A percentile compares a stretch with the other conserved stretches of the same genome.
Conservation (phyloP, 495 filamentous ascomycete genomes). For the Podospora anserina region DNA sequence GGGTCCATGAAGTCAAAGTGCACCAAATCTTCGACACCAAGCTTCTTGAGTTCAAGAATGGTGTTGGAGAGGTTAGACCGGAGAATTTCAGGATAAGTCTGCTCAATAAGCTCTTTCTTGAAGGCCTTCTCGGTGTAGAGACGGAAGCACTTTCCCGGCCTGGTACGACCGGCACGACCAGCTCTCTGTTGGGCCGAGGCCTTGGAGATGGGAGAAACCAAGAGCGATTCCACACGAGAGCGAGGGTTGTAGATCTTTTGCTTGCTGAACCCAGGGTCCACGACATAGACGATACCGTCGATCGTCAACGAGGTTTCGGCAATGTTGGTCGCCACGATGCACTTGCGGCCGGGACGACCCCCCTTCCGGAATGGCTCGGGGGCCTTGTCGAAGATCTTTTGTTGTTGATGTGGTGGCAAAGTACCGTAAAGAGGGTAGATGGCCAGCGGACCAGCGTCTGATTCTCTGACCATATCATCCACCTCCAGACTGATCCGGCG, state of each 20-base stretch:
- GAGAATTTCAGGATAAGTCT: constrained; percentile 93
- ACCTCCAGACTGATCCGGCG: constrained; percentile 86
- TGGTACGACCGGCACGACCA: constrained; percentile 97
- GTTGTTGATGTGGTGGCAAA: constrained; percentile 86
- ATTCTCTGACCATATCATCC: constrained; percentile 86
- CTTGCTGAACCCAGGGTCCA: constrained; percentile 98
- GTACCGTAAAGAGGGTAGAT: constrained; percentile 95
- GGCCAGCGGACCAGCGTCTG: constrained; percentile 81
- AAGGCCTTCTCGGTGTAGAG: constrained; percentile 95
- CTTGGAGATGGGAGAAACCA: constrained; percentile 96
- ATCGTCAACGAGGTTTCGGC: constrained; percentile 97
- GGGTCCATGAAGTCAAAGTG: constrained; percentile 65
- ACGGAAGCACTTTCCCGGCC: constrained; percentile 95
- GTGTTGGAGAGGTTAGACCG: constrained; percentile 92
- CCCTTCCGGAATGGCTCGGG: constrained; percentile 68
- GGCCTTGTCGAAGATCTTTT: constrained; percentile 89
- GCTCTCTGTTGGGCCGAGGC: constrained; percentile 98
- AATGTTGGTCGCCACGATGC: constrained; percentile 95
- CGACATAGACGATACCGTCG: constrained; percentile 98
- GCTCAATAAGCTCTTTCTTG: constrained; percentile 96
- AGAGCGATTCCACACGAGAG: constrained; percentile 89
- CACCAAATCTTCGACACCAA: constrained; percentile 91
- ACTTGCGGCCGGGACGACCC: constrained; percentile 87
- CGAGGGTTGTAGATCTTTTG: constrained; percentile 99
- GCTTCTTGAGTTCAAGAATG: constrained; percentile 94